These are phyloP conservation scores for Scleromitrula shiraiana DNA, from an alignment of 2,329 filamentous ascomycete genomes.

Conservation along the genomic window DNA sequence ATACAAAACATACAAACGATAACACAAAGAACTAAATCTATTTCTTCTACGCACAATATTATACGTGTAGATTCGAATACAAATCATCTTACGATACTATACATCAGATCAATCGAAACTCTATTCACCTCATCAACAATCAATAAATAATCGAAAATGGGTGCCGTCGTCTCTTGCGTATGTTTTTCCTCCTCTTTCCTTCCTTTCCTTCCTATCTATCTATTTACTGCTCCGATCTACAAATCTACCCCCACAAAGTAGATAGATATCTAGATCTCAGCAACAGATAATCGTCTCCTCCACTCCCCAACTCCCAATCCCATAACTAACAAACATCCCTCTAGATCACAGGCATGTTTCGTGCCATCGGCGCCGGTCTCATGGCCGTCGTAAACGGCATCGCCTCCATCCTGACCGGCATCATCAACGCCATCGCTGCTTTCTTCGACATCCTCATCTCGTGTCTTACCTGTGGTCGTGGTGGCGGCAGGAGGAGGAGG, in stretches of 20 bases:
- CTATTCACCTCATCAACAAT: background rate
- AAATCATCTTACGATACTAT: background rate
- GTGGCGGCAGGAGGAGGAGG: slow-evolving; percentile 22
- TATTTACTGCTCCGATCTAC: no score
- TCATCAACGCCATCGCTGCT: slow-evolving; percentile 27
- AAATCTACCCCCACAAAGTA: no score
- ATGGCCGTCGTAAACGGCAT: slow-evolving; percentile 48
- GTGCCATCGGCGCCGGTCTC: slow-evolving; percentile 28
- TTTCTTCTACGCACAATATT: no score
- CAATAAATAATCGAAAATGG: slow-evolving; percentile 24
- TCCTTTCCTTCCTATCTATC: background rate
- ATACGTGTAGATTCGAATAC: background rate
- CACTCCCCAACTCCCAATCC: background rate
- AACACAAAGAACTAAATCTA: background rate
- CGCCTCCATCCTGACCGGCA: slow-evolving; percentile 30
- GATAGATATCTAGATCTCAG: no score
- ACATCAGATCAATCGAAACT: background rate
- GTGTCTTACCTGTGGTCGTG: slow-evolving; percentile 31
- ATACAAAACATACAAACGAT: background rate
- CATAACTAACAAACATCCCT: slow-evolving; percentile 9
- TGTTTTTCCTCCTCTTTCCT: slow-evolving; percentile 9
- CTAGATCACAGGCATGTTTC: slow-evolving; percentile 28
- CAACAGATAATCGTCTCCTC: no score
- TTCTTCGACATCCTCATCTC: slow-evolving; percentile 32
- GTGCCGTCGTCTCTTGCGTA: slow-evolving; percentile 32